These are phyloP conservation scores for Cucumis hystrix DNA, from an alignment of 306 rosid genomes.

Conservation along the genomic window DNA sequence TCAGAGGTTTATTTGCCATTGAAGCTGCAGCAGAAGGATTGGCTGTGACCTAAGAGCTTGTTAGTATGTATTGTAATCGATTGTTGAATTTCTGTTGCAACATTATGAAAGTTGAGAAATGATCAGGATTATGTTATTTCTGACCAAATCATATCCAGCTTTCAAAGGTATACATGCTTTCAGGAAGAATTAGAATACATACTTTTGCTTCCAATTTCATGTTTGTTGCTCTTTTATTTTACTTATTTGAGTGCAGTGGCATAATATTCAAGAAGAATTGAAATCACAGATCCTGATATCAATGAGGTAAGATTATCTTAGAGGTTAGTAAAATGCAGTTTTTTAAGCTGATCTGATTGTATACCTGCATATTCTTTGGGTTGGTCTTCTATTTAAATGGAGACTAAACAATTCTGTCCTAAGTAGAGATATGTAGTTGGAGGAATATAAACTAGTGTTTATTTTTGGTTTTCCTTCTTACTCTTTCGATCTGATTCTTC, in stretches of 20 bases:
- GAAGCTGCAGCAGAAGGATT: constrained; percentile 80
- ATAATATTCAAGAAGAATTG: neutral
- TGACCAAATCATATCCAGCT: neutral
- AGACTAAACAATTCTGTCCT: neutral
- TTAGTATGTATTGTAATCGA: neutral
- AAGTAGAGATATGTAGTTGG: neutral
- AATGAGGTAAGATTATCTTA: neutral
- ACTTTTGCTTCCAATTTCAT: constrained; percentile 5
- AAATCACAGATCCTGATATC: neutral
- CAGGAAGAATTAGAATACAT: neutral
- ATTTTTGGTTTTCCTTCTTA: neutral
- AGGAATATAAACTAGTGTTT: neutral
- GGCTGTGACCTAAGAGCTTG: constrained; percentile 32
- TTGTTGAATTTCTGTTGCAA: neutral
- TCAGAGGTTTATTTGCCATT: constrained; percentile 80
- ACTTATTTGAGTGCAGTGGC: neutral
- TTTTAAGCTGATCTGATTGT: neutral
- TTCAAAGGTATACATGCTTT: neutral
- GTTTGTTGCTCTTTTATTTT: neutral
- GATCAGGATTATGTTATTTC: constrained; percentile 2
- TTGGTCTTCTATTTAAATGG: neutral
- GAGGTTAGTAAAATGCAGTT: neutral
- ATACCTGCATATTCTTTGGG: neutral
- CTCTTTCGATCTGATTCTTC: neutral
- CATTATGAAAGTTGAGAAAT: neutral